phyloP scores from a whole-genome alignment of 1,139 yeast species.

The Candida smagusa region DNA sequence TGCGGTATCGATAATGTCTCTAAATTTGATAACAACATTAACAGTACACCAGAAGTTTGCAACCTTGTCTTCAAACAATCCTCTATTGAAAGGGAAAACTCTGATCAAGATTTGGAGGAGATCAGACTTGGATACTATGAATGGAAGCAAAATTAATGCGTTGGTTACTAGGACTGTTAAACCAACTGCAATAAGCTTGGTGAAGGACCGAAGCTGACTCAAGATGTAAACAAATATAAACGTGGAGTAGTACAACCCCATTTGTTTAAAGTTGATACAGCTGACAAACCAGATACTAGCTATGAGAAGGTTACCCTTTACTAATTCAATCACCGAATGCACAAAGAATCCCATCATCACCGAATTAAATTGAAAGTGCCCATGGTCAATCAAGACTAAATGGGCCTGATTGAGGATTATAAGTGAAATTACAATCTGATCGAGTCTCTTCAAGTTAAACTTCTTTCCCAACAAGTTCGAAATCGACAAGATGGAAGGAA shows the following conservation, averaged over 20 bases:
- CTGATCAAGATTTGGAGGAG: slow-evolving; percentile 48
- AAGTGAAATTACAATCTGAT: slow-evolving; percentile 72
- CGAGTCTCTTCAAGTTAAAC: slow-evolving; percentile 57
- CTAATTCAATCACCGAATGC: slow-evolving; percentile 61
- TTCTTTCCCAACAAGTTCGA: slow-evolving; percentile 65
- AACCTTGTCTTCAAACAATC: slow-evolving; percentile 96
- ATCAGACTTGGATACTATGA: slow-evolving; percentile 31
- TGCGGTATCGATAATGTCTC: slow-evolving; percentile 47
- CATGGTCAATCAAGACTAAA: slow-evolving; percentile 85
- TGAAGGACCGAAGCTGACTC: slow-evolving; percentile 26
- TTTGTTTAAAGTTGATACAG: slow-evolving; percentile 84
- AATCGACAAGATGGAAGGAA: slow-evolving; percentile 76
- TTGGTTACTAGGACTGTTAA: slow-evolving; percentile 59
- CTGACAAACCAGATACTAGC: slow-evolving; percentile 81
- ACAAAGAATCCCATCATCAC: slow-evolving; percentile 90
- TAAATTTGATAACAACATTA: slow-evolving; percentile 73
- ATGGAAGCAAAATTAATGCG: slow-evolving; percentile 56
- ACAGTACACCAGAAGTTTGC: slow-evolving; percentile 97
- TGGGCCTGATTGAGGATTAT: slow-evolving; percentile 80
- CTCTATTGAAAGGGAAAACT: slow-evolving; percentile 89
- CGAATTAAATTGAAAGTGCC: slow-evolving; percentile 93
- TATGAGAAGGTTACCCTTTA: slow-evolving; percentile 58
- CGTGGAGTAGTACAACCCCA: slow-evolving; percentile 93
- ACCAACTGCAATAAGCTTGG: slow-evolving; percentile 59
- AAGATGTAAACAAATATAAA: slow-evolving; percentile 76